Evolutionary conservation across 2,329 filamentous ascomycete genomes (phyloP), one percentile per base, ranked within the genome.

Genomic region (Alternaria atra): DNA sequence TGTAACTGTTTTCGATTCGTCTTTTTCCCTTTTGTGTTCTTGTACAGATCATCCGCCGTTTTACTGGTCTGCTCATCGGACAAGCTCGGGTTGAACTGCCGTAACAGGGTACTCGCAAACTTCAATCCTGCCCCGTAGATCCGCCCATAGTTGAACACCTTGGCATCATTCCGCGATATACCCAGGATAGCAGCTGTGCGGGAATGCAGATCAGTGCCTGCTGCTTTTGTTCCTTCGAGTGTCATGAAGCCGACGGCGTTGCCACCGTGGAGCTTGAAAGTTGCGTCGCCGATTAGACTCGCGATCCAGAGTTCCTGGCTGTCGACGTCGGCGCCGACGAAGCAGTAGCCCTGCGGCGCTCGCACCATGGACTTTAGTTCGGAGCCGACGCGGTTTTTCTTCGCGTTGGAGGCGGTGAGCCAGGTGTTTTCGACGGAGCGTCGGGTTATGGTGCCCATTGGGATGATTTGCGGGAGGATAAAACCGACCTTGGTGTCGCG

Each of bases 211-310:
- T 99, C 94, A 0, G 94, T 99, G 4, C 94, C 94, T 3, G 92
- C 93, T 6, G 93, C 90, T 80, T 99, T 98, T 51, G 93, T 95
- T 13, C 95, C 94, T 81, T 99, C 96, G 1, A 99, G 84, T 0
- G 95, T 99, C 96, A 99, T 99, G 83, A 99, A 99, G 0, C 96
- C 95, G 60, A 99, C 92, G 1, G 96, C 95, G 75, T 97, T 98
- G 54, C 95, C 96, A 42, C 95, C 96, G 69, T 99, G 95, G 1
- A 99, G 84, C 73, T 93, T 91, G 82, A 99, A 99, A 25, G 94
- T 93, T 4, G 95, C 92, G 77, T 99, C 95, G 25, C 95, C 95
- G 2, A 99, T 88, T 1, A 99, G 84, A 77, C 93, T 97, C 4
- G 95, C 96, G 72, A 99, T 99, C 95, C 96, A 99, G 6, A 99